phyloP scores from a whole-genome alignment of 345 rosid genomes.

The Aquilaria sinensis region DNA sequence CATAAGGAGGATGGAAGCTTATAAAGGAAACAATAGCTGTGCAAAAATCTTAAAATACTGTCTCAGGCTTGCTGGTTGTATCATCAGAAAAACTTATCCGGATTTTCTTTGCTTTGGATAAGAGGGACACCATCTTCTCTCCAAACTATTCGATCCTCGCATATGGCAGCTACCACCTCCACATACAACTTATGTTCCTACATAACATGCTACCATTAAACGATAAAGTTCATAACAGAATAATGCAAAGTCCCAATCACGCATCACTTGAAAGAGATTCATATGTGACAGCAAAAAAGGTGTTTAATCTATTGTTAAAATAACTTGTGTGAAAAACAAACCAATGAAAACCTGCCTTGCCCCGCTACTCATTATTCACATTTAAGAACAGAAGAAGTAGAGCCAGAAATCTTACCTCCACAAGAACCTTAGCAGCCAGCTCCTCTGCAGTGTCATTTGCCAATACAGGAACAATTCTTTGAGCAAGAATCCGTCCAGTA shows the following conservation, averaged over 20 bases:
- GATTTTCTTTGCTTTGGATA: conserved; percentile 52
- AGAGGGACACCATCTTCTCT: conserved; percentile 85
- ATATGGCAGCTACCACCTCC: conserved; percentile 55
- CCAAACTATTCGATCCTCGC: conserved; percentile 72
- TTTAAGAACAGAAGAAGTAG: not conserved
- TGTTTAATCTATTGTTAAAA: not conserved
- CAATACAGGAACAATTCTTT: conserved; percentile 59
- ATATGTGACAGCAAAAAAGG: not conserved
- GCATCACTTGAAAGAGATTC: too few species aligned
- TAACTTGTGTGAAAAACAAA: not conserved
- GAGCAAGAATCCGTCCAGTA: conserved; percentile 82
- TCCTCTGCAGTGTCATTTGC: conserved; percentile 63
- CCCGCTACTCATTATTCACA: not conserved
- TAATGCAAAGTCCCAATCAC: not conserved
- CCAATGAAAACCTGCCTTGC: not conserved
- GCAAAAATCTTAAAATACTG: not conserved
- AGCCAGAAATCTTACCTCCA: conserved; percentile 36
- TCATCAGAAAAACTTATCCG: conserved; percentile 30
- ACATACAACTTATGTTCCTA: conserved; percentile 84
- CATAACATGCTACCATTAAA: not conserved
- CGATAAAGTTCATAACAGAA: not conserved
- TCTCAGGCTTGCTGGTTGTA: too few species aligned
- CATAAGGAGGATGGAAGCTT: too few species aligned
- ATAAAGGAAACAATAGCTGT: too few species aligned
- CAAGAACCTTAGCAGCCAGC: conserved; percentile 75